Percentiles rank a stretch among this genome's conserved stretches.
Conservation (phyloP, 208 protist genomes). For the Phytomonas sp. region DNA sequence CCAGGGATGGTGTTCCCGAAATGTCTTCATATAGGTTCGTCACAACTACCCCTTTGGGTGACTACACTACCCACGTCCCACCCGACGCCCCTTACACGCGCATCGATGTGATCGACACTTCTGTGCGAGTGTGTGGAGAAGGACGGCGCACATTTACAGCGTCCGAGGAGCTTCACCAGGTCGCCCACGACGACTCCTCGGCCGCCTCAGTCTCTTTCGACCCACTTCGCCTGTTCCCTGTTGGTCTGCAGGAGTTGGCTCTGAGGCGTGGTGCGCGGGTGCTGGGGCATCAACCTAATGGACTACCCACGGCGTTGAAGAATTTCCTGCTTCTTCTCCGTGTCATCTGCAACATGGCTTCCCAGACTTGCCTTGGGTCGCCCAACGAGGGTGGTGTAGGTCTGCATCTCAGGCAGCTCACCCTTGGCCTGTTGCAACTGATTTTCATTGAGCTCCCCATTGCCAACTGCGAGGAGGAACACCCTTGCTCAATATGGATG, state of each 20-base stretch:
- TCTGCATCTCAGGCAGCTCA: slow-evolving; percentile 42
- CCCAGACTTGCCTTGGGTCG: slow-evolving; percentile 26
- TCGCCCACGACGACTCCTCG: background rate
- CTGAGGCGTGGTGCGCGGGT: slow-evolving; percentile 24
- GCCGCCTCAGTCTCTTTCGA: slow-evolving; percentile 18
- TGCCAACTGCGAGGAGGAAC: slow-evolving; percentile 58
- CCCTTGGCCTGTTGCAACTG: slow-evolving; percentile 46
- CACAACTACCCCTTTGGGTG: slow-evolving; percentile 38
- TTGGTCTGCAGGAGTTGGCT: slow-evolving; percentile 28
- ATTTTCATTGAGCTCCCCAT: slow-evolving; percentile 47
- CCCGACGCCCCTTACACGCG: slow-evolving; percentile 34
- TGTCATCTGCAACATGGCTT: slow-evolving; percentile 36
- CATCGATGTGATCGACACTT: slow-evolving; percentile 17
- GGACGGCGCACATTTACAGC: background rate
- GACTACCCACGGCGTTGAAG: slow-evolving; percentile 41
- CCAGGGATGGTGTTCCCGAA: background rate
- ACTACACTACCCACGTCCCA: slow-evolving; percentile 63
- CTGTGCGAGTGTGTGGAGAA: background rate
- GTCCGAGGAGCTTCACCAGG: background rate
- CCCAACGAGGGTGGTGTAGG: slow-evolving; percentile 33
- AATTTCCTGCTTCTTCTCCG: slow-evolving; percentile 53
- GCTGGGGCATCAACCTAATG: slow-evolving; percentile 14
- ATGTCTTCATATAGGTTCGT: slow-evolving; percentile 24
- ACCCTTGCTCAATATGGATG: slow-evolving; percentile 62
- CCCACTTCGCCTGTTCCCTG: slow-evolving; percentile 17